Conservation (phyloP, 2,329 filamentous ascomycete genomes). For the Colletotrichum sp. region DNA sequence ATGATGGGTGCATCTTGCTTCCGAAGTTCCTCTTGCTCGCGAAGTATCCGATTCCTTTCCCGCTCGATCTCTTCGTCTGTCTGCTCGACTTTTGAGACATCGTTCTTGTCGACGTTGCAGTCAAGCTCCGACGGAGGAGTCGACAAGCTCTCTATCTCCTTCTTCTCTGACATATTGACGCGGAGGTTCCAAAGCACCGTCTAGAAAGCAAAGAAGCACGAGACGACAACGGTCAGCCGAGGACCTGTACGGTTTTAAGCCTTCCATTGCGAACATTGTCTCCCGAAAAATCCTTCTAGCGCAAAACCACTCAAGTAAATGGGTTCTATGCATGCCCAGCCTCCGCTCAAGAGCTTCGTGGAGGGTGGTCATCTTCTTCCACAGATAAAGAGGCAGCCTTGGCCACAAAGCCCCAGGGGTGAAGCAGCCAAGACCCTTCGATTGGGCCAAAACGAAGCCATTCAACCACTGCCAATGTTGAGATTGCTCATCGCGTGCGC, state of each 20-base stretch:
- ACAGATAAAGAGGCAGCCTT: neutral
- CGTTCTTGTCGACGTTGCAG: neutral
- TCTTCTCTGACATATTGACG: neutral
- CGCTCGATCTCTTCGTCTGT: conserved; percentile 10
- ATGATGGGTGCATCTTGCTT: conserved; percentile 26
- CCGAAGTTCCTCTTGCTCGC: conserved; percentile 23
- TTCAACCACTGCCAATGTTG: neutral
- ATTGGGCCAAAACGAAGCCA: neutral
- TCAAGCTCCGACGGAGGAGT: neutral
- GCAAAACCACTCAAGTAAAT: neutral
- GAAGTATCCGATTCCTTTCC: neutral
- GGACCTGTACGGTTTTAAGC: neutral
- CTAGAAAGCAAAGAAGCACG: neutral
- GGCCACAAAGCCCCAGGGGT: neutral
- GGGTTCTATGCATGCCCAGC: neutral
- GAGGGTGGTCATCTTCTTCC: neutral
- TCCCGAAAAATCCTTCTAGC: neutral
- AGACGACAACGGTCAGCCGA: neutral
- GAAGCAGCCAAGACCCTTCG: neutral
- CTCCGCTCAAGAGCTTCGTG: neutral
- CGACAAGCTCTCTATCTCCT: neutral
- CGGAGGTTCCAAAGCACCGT: neutral
- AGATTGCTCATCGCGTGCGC: neutral
- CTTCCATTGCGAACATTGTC: neutral
- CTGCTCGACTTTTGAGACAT: neutral